A percentile compares a stretch with the other conserved stretches of the same genome.
Conservation (phyloP, 2,329 filamentous ascomycete genomes). For the Botryotinia convoluta region DNA sequence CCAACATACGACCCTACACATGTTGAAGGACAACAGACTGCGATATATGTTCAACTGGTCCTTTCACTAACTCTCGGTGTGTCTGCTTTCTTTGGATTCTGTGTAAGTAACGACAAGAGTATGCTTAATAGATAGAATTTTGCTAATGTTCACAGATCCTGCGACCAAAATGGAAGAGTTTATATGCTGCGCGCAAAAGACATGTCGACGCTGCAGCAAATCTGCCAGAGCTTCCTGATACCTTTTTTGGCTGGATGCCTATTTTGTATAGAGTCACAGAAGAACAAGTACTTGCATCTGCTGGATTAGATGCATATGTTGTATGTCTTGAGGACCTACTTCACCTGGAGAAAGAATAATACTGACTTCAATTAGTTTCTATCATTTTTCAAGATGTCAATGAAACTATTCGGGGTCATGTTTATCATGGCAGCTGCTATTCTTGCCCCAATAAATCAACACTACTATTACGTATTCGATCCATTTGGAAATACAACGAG, state of each 20-base stretch:
- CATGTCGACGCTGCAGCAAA: slow-evolving; percentile 57
- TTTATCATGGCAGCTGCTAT: slow-evolving; percentile 78
- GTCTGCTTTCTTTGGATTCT: slow-evolving; percentile 72
- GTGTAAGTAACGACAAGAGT: slow-evolving; percentile 49
- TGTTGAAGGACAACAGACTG: slow-evolving; percentile 31
- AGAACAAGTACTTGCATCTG: slow-evolving; percentile 83
- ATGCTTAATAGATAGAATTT: slow-evolving; percentile 13
- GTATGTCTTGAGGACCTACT: slow-evolving; percentile 45
- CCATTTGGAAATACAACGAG: slow-evolving; percentile 33
- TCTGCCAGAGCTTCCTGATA: slow-evolving; percentile 77
- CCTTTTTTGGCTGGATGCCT: slow-evolving; percentile 90
- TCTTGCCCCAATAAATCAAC: slow-evolving; percentile 80
- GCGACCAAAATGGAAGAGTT: slow-evolving; percentile 83
- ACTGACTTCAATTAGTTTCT: slow-evolving; percentile 59
- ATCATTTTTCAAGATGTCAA: slow-evolving; percentile 92
- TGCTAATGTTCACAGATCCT: slow-evolving; percentile 59
- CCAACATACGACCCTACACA: slow-evolving; percentile 31
- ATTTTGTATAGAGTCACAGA: slow-evolving; percentile 81
- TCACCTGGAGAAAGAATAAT: not conserved
- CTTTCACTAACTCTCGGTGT: slow-evolving; percentile 70
- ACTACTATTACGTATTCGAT: slow-evolving; percentile 47
- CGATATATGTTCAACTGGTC: slow-evolving; percentile 59
- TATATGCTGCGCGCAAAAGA: slow-evolving; percentile 87
- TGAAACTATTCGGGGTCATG: slow-evolving; percentile 75
- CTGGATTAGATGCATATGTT: slow-evolving; percentile 92